phyloP scores from a whole-genome alignment of 495 filamentous ascomycete genomes.

The Penicillium maclennaniae region DNA sequence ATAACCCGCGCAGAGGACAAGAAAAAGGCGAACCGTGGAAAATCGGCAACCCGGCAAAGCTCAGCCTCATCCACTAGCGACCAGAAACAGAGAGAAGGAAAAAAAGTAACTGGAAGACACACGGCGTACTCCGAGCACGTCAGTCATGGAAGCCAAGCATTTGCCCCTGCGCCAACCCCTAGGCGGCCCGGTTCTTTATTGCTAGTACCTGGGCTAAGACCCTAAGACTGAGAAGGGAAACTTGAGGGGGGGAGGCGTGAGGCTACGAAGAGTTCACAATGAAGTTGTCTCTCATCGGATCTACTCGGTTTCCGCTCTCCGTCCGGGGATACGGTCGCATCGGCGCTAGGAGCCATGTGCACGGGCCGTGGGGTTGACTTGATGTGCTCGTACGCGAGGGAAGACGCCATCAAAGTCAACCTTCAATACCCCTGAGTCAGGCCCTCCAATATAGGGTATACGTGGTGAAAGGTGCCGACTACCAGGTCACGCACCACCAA shows the following conservation, averaged over 20 bases:
- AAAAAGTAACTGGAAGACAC: background rate
- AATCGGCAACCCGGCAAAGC: too few species aligned
- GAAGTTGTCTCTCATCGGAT: background rate
- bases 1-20: too few species aligned
- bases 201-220: background rate
- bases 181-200: background rate
- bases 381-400: background rate
- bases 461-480: too few species aligned
- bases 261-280: background rate
- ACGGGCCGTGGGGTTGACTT: slow-evolving; percentile 1
- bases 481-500: too few species aligned
- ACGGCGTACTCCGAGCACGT: too few species aligned
- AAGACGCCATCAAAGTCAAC: too few species aligned
- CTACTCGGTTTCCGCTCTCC: background rate
- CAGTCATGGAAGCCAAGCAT: background rate
- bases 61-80: too few species aligned
- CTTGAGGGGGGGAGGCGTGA: background rate
- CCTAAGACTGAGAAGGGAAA: background rate
- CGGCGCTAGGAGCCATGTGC: slow-evolving; percentile 1
- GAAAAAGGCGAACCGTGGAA: too few species aligned
- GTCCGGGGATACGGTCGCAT: slow-evolving; percentile 8
- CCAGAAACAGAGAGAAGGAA: background rate
- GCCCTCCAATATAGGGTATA: background rate
- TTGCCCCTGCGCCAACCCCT: background rate
- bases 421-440: background rate